Base-by-base conservation (phyloP, 768 basidiomycete genomes). In the Termitomyces sp. region DNA sequence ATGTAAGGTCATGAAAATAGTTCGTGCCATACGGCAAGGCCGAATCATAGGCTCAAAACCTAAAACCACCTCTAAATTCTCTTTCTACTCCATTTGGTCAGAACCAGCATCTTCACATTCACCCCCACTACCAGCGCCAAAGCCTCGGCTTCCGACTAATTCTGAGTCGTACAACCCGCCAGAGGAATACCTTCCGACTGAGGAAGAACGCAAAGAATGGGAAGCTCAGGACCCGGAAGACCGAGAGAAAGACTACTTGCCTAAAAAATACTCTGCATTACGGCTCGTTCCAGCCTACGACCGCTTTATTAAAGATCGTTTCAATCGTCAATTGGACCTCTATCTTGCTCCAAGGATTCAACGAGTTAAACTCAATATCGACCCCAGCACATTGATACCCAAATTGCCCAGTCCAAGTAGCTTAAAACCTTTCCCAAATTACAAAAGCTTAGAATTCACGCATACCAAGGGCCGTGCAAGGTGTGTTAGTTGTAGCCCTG, bases 121-220 rank as follows among this genome's bases (percentile, higher is more conserved):
- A 1, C 93, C 97, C 54, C 92, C 94, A 30, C 85, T 94, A 59
- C 90, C 95, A 32, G 95, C 97, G 11, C 97, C 97, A 1, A 97
- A 98, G 71, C 83, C 84, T 2, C 80, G 82, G 16, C 84, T 97
- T 1, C 97, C 97, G 3, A 91, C 86, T 12, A 89, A 98, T 62
- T 85, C 88, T n/a, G 95, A 98, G 72, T 98, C 96, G 0, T 99
- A 98, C 71, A 99, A 99, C 68, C 97, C 97, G 32, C 97, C 97
- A 6, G 92, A 87, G 65, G 97, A 99, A 74, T 98, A 98, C 70
- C 79, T 99, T 8, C 92, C 91, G 5, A 87, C 89, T 1, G 84
- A 86, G 50, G 80, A 82, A 59, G 96, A 98, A 69, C 83, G 82
- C 55, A 80, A 84, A 60, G 81, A 84, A 65, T 98, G 93, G 90